Percentiles rank a stretch among this genome's conserved stretches.
phyloP scores from a whole-genome alignment of 495 filamentous ascomycete genomes.

The Aspergillus leporis region DNA sequence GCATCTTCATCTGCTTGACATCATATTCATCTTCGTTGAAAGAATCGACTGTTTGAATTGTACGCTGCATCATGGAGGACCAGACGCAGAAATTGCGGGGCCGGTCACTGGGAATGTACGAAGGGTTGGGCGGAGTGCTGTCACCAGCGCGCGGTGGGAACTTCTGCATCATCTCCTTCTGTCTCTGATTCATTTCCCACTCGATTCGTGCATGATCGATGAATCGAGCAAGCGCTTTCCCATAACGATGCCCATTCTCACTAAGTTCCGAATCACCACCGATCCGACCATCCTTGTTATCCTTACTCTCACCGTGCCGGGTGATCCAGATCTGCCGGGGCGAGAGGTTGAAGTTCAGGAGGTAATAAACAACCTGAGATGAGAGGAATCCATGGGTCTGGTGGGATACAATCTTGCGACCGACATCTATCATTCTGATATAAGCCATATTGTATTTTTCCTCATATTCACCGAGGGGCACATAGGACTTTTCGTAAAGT shows the following conservation, averaged over 20 bases:
- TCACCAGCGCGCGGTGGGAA: slow-evolving; percentile 87
- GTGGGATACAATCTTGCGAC: slow-evolving; percentile 86
- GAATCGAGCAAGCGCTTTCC: slow-evolving; percentile 70
- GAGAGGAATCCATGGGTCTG: slow-evolving; percentile 90
- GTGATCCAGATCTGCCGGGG: slow-evolving; percentile 98
- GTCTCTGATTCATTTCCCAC: slow-evolving; percentile 76
- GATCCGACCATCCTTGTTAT: slow-evolving; percentile 78
- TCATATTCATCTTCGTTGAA: slow-evolving; percentile 98
- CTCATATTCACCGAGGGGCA: slow-evolving; percentile 88
- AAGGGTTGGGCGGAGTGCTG: slow-evolving; percentile 90
- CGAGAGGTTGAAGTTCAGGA: slow-evolving; percentile 93
- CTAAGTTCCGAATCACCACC: slow-evolving; percentile 84
- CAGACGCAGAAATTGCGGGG: slow-evolving; percentile 96
- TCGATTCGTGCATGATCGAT: slow-evolving; percentile 70
- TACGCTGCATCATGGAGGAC: slow-evolving; percentile 94
- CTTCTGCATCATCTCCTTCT: slow-evolving; percentile 65
- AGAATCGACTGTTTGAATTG: slow-evolving; percentile 77
- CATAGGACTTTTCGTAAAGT: slow-evolving; percentile 90
- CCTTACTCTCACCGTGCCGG: slow-evolving; percentile 80
- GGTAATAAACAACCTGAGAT: slow-evolving; percentile 85
- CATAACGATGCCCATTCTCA: slow-evolving; percentile 71
- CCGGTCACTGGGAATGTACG: slow-evolving; percentile 56
- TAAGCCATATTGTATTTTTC: slow-evolving; percentile 87
- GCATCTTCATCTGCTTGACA: slow-evolving; percentile 96
- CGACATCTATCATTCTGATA: slow-evolving; percentile 97